Evolutionary conservation across 2,329 filamentous ascomycete species (phyloP).

Genomic region (Epichloe festucae): DNA sequence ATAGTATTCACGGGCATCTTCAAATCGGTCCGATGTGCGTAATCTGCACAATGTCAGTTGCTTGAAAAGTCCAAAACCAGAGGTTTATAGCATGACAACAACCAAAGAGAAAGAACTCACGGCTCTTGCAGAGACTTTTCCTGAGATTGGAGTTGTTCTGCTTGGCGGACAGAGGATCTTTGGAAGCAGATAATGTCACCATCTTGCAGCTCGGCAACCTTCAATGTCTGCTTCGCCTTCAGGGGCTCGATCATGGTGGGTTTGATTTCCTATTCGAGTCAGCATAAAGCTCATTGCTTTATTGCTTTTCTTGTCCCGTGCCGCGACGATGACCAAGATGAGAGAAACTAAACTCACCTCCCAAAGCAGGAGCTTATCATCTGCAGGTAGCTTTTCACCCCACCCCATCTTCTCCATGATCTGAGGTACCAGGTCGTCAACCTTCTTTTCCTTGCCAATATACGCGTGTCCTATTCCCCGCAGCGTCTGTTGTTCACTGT

Average conservation of each 20-base stretch:
- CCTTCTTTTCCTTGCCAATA: conserved; percentile 75
- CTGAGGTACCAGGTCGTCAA: conserved; percentile 65
- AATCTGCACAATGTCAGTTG: conserved; percentile 5
- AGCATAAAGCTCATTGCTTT: background rate
- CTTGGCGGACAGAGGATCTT: conserved; percentile 39
- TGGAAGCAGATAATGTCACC: conserved; percentile 97
- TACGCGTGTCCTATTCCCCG: conserved; percentile 74
- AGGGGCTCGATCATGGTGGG: conserved; percentile 92
- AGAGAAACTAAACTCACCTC: conserved; percentile 37
- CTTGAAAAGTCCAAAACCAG: background rate
- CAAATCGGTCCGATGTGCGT: conserved; percentile 35
- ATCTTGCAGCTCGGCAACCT: conserved; percentile 88
- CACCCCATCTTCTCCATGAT: conserved; percentile 80
- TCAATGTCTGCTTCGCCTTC: conserved; percentile 80
- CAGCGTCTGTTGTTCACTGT: conserved; percentile 61
- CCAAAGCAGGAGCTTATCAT: conserved; percentile 56
- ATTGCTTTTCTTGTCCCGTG: too few species aligned
- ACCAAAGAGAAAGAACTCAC: conserved; percentile 12
- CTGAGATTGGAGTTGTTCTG: conserved; percentile 16
- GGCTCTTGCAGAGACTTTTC: conserved; percentile 19
- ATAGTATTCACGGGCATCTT: conserved; percentile 77
- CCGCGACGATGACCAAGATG: background rate
- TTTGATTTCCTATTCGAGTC: conserved; percentile 63
- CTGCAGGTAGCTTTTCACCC: conserved; percentile 56
- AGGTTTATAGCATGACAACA: background rate